phyloP scores from a whole-genome alignment of 129 eudicot species.

The Gnaphalium uliginosum region DNA sequence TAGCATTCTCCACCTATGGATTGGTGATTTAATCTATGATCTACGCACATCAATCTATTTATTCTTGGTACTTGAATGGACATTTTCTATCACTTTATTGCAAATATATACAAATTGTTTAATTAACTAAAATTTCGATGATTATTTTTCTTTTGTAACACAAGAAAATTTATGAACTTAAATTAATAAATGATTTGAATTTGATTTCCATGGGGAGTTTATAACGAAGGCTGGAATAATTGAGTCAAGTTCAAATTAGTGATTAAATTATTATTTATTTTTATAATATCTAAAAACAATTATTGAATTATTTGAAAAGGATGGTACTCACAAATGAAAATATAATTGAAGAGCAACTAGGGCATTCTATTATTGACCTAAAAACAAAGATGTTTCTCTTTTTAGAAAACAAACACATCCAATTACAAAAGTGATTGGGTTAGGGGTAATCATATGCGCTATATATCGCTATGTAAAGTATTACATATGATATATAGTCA shows the following conservation, averaged over 20 bases:
- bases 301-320: conserved; percentile 19
- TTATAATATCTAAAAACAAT: neutral
- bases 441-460: neutral
- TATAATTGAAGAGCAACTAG: conserved; percentile 18
- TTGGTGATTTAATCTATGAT: conserved; percentile 17
- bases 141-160: too few relatives aligned
- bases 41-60: conserved; percentile 23
- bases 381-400: conserved; percentile 30
- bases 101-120: too few relatives aligned
- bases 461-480: too few relatives aligned
- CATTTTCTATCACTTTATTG: conserved; percentile 14
- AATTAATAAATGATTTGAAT: too few relatives aligned
- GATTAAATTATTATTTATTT: neutral
- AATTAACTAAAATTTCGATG: too few relatives aligned
- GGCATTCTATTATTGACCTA: conserved; percentile 30
- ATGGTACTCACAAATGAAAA: neutral
- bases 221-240: neutral
- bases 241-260: neutral
- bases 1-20: conserved; percentile 30
- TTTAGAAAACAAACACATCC: conserved; percentile 23
- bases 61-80: conserved; percentile 21
- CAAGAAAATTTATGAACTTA: too few relatives aligned
- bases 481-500: too few relatives aligned
- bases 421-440: conserved; percentile 17
- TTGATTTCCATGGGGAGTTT: neutral